phyloP scores from a whole-genome alignment of 352 stramenopile species.

The Globisporangium yorkense region DNA sequence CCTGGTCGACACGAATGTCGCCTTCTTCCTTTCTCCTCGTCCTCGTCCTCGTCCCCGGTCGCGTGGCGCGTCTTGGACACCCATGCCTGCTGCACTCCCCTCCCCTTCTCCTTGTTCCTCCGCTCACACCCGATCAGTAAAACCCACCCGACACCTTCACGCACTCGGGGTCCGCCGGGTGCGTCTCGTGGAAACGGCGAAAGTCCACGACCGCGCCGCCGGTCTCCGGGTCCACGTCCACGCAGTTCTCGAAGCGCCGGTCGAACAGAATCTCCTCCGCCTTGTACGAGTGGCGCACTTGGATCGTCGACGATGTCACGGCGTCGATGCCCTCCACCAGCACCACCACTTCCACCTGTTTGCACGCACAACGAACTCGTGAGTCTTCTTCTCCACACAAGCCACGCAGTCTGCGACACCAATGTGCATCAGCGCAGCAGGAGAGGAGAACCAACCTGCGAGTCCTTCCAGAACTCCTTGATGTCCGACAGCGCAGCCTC shows the following conservation, averaged over 20 bases:
- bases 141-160: slow-evolving; percentile 52
- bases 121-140: slow-evolving; percentile 24
- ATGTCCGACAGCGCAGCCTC: slow-evolving; percentile 43
- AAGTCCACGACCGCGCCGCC: slow-evolving; percentile 87
- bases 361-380: slow-evolving; percentile 5
- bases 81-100: neutral
- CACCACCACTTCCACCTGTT: slow-evolving; percentile 93
- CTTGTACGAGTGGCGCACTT: slow-evolving; percentile 95
- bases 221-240: slow-evolving; percentile 68
- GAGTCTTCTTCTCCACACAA: neutral
- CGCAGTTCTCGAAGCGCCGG: slow-evolving; percentile 90
- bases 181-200: slow-evolving; percentile 82
- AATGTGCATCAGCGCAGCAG: neutral
- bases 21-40: neutral
- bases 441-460: slow-evolving; percentile 32
- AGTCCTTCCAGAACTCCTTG: slow-evolving; percentile 70
- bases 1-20: too few relatives aligned
- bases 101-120: neutral
- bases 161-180: slow-evolving; percentile 42
- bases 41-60: neutral
- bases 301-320: slow-evolving; percentile 91
- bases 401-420: neutral
- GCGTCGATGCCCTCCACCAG: slow-evolving; percentile 95
- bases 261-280: slow-evolving; percentile 90
- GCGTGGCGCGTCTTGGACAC: too few relatives aligned